Base-by-base conservation (phyloP, 2,329 filamentous ascomycete genomes). In the Pestalotiopsis sp. region DNA sequence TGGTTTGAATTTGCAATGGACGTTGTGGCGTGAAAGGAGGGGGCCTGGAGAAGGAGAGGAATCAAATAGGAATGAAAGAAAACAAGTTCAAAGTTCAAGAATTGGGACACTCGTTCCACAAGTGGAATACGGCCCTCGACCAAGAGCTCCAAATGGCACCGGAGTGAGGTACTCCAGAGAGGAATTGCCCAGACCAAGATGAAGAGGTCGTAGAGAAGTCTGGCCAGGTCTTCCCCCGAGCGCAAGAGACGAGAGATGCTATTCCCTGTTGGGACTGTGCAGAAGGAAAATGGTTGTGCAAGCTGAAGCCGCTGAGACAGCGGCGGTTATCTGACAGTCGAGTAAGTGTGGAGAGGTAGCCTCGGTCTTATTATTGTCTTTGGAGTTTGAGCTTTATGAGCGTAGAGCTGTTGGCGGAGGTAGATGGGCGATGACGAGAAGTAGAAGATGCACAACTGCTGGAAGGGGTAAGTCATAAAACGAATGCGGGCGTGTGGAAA, bases 271-370 rank as follows among this genome's bases (percentile, higher is more conserved):
- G 70, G 72, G 74, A 68, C 70, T 70, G 68, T 60, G 69, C 66
- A 71, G 73, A 64, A 70, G 69, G 69, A 72, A 72, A 67, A 65
- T 68, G 70, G 75, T 77, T 70, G 75, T 72, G 75, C 74, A 76
- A 76, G 73, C 72, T 74, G 73, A 70, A 69, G 68, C 69, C 70
- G 74, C 72, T 77, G 71, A 78, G 76, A 77, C 76, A 77, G 72
- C 70, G 68, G 73, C 74, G 76, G 73, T 73, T 73, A 62, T 68
- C 68, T 67, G 70, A 74, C 73, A 74, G 73, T 64, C 68, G 68
- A 64, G 68, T 65, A 70, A 69, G 68, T 70, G 72, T 71, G 69
- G 72, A 72, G 67, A 72, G 66, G 67, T 74, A 67, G 71, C 72
- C 70, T 74, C 70, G 70, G 70, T 72, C 72, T 72, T 71, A 74